These are phyloP conservation scores for Polychytrium aggregatum DNA, from an alignment of 192 early-diverging fungal species.

Conservation along the genomic window DNA sequence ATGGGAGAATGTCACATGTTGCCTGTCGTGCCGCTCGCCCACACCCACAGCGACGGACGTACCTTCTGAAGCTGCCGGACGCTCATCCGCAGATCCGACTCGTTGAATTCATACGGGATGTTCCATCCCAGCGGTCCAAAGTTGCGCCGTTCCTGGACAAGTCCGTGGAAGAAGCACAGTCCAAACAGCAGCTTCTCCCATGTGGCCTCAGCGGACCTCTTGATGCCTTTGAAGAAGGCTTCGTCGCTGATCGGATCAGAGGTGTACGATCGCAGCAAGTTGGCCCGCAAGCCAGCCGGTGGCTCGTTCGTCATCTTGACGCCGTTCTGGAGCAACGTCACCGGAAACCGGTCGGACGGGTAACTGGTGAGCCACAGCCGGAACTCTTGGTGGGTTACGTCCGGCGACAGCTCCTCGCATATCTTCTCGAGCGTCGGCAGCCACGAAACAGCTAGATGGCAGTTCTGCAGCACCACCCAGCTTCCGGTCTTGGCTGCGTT, in stretches of 20 bases:
- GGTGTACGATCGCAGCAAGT: slow-evolving; percentile 37
- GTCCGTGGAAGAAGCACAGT: slow-evolving; percentile 49
- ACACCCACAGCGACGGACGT: background rate
- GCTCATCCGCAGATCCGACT: slow-evolving; percentile 47
- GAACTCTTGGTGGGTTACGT: slow-evolving; percentile 38
- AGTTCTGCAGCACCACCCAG: slow-evolving; percentile 55
- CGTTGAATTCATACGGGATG: slow-evolving; percentile 56
- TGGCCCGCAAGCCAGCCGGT: slow-evolving; percentile 43
- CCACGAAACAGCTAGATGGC: slow-evolving; percentile 49
- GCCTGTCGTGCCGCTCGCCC: too few relatives aligned
- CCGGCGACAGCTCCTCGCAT: slow-evolving; percentile 48
- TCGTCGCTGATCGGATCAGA: slow-evolving; percentile 46
- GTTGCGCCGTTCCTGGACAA: slow-evolving; percentile 48
- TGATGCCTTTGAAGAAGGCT: slow-evolving; percentile 38
- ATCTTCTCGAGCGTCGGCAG: slow-evolving; percentile 49
- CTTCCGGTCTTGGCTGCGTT: slow-evolving; percentile 32
- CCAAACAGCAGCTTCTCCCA: slow-evolving; percentile 51
- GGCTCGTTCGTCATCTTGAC: slow-evolving; percentile 58
- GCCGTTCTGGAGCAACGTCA: slow-evolving; percentile 47
- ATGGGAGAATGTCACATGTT: too few relatives aligned
- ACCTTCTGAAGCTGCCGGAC: slow-evolving; percentile 48
- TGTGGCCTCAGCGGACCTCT: slow-evolving; percentile 25
- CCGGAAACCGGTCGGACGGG: slow-evolving; percentile 49
- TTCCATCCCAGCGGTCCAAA: slow-evolving; percentile 58
- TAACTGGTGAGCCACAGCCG: slow-evolving; percentile 51